Evolutionary conservation across 305 asterid species (phyloP).

Genomic region (Fraxinus xanthoxyloides): DNA sequence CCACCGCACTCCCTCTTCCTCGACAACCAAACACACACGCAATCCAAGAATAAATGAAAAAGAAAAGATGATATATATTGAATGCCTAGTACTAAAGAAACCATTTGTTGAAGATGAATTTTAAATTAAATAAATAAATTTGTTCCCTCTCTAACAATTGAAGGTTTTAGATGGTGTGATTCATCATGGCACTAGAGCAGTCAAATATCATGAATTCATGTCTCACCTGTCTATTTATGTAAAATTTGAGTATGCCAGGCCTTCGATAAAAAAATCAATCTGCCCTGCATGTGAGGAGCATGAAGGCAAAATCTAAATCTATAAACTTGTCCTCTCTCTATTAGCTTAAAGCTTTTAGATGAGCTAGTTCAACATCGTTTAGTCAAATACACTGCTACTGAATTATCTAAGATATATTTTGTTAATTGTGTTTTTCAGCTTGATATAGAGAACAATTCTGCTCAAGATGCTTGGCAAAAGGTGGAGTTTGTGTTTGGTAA

Average conservation of each 20-base stretch:
- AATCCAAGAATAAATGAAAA: neutral
- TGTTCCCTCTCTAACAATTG: neutral
- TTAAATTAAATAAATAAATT: neutral
- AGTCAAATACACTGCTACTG: neutral
- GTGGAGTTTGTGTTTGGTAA: conserved; percentile 89
- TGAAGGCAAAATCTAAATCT: neutral
- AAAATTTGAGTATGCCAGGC: neutral
- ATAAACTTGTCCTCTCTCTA: neutral
- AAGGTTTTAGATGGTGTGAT: neutral
- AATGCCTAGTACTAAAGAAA: neutral
- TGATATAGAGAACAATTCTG: conserved; percentile 76
- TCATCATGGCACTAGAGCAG: neutral
- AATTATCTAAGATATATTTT: conserved; percentile 6
- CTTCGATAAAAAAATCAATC: neutral
- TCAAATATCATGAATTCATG: neutral
- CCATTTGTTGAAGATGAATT: neutral
- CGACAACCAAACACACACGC: neutral
- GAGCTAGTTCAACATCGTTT: neutral
- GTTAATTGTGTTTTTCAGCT: conserved; percentile 56
- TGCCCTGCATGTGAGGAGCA: neutral
- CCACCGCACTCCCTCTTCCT: neutral
- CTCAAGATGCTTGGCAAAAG: conserved; percentile 81
- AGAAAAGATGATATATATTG: neutral
- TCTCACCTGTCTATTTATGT: neutral
- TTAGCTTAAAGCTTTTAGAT: neutral